Evolutionary conservation across 148 eudicot species (phyloP), one percentile per base, ranked within the genome.

Genomic region (Heliamphora exappendiculata): DNA sequence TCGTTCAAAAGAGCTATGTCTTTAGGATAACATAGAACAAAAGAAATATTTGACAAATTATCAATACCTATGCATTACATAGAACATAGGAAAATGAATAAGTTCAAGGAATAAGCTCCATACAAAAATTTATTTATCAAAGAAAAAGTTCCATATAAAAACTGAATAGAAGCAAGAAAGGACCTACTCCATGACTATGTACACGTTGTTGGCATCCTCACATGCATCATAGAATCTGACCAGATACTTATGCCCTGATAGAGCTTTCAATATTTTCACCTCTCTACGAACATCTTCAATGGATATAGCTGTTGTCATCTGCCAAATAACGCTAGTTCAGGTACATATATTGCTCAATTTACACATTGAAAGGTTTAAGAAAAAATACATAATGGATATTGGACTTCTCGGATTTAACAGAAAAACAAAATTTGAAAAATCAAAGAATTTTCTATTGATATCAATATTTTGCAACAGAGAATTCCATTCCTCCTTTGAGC

Each of bases 291-390:
- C 90, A 79, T 89, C 93, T 86, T 89, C 93, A 66, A 89, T 87
- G 57, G 93, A 87, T 79, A 89, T 89, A 9, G 93, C 89, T 55
- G 93, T 89, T 28, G 93, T 89, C 93, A 89, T 89, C 93, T 89
- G 89, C 69, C 53, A 77, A 79, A 76, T 58, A 57, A 69, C 75
- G 44, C 74, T 68, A 22, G 68, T 49, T 79, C 7, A 68, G 74
- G 58, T 66, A 63, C 24, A 72, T 16, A 50, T n/a, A 39, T 6
- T 57, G 49, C 51, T 73, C 22, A 11, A 37, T 71, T 54, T 44
- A 51, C 42, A 53, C 4, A 20, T 34, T 11, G 9, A 28, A 51
- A 22, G 7, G 44, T 53, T n/a, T 8, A 50, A 71, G 29, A 3
- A 71, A 33, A n/a, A n/a, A n/a, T n/a, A 51, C 3, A 9, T 22